These are phyloP conservation scores for Populus alba DNA, from an alignment of 345 rosid species.

Conservation along the genomic window DNA sequence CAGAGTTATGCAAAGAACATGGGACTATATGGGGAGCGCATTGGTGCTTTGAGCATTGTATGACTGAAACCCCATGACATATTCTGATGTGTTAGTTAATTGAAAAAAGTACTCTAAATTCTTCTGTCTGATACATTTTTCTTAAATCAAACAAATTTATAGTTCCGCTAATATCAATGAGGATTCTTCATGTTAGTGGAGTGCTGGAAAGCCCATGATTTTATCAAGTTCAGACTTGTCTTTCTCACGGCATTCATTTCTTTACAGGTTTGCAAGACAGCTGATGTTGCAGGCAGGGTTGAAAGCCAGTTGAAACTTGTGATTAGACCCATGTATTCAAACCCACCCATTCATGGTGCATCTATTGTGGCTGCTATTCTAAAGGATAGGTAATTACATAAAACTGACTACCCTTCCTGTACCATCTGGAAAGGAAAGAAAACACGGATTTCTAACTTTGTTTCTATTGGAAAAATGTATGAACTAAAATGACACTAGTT, in stretches of 20 bases:
- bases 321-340: slow-evolving; percentile 56
- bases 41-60: slow-evolving; percentile 55
- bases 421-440: not conserved
- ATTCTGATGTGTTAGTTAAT: not conserved
- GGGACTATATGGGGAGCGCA: slow-evolving; percentile 62
- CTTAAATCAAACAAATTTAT: not conserved
- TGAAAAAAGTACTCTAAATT: not conserved
- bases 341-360: slow-evolving; percentile 58
- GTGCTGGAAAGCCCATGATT: not conserved
- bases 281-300: slow-evolving; percentile 42
- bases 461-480: not conserved
- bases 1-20: slow-evolving; percentile 55
- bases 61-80: slow-evolving; percentile 1
- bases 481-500: not conserved
- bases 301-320: slow-evolving; percentile 59
- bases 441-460: not conserved
- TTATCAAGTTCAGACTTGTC: not conserved
- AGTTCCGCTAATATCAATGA: not conserved
- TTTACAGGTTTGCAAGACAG: slow-evolving; percentile 43
- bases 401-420: not conserved
- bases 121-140: not conserved
- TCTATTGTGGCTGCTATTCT: slow-evolving; percentile 46
- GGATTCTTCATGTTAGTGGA: not conserved
- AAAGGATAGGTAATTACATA: slow-evolving; percentile 35
- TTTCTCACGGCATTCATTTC: not conserved